phyloP scores from a whole-genome alignment of 257 asterid species.

The Osmanthus fragrans region DNA sequence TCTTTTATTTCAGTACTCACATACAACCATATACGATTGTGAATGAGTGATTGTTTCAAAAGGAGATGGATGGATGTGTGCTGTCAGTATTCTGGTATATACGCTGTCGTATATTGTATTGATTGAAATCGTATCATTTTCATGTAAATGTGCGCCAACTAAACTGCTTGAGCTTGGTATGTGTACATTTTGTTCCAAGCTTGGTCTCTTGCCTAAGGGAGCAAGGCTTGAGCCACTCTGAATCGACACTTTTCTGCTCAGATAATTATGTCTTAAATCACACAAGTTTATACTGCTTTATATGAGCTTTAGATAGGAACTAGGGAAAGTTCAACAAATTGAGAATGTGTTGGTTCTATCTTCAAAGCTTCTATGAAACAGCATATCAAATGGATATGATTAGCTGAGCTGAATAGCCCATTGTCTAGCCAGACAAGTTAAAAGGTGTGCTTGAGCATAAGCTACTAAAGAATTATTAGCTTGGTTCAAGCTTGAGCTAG shows the following conservation, averaged over 20 bases:
- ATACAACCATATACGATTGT: background rate
- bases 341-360: slow-evolving; percentile 30
- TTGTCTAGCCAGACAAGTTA: slow-evolving; percentile 18
- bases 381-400: slow-evolving; percentile 29
- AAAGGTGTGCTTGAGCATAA: slow-evolving; percentile 42
- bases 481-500: slow-evolving; percentile 39
- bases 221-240: slow-evolving; percentile 34
- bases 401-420: slow-evolving; percentile 52
- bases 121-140: background rate
- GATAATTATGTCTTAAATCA: slow-evolving; percentile 40
- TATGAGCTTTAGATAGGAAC: slow-evolving; percentile 25
- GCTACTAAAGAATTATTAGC: slow-evolving; percentile 20
- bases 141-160: background rate
- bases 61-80: background rate
- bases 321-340: slow-evolving; percentile 26
- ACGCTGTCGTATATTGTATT: background rate
- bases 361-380: slow-evolving; percentile 13
- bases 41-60: background rate
- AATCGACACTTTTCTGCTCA: slow-evolving; percentile 44
- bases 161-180: slow-evolving; percentile 28
- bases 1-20: background rate
- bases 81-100: background rate
- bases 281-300: slow-evolving; percentile 28
- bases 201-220: slow-evolving; percentile 38
- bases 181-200: slow-evolving; percentile 27